A percentile compares a stretch with the other conserved stretches of the same genome.
Conservation (phyloP, 441 rosid species). For the Pelargonium myrrhifolium region DNA sequence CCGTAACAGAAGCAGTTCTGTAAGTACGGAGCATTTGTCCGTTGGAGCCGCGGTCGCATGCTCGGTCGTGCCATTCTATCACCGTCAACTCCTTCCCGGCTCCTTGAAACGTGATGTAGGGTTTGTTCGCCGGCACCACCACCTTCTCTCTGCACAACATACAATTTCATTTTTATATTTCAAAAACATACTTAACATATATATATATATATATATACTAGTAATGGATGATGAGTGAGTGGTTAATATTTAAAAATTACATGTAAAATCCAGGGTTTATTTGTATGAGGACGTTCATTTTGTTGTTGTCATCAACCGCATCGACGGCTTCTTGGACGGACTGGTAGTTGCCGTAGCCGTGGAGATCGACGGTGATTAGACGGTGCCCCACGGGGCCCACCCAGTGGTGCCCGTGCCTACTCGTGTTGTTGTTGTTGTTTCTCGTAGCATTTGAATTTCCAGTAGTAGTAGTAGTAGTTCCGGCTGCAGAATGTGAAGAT, state of each 20-base stretch:
- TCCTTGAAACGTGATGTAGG: constrained; percentile 68
- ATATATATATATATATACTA: no score
- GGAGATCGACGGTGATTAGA: constrained; percentile 32
- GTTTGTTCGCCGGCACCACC: constrained; percentile 45
- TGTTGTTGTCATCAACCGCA: constrained; percentile 44
- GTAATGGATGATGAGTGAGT: no score
- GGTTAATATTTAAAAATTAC: no score
- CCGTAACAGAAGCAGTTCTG: constrained; percentile 46
- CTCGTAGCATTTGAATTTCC: not conserved
- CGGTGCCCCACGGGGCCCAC: not conserved
- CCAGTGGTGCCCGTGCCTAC: not conserved
- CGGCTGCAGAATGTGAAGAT: no score
- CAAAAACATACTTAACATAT: not conserved
- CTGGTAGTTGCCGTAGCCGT: constrained; percentile 58
- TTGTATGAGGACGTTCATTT: constrained; percentile 43
- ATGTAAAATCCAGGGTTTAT: constrained; percentile 65
- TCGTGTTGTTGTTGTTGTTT: not conserved
- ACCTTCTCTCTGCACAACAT: constrained; percentile 31
- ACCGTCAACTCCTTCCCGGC: constrained; percentile 49
- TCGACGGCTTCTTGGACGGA: constrained; percentile 68
- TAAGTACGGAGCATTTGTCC: constrained; percentile 38
- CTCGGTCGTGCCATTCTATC: constrained; percentile 54
- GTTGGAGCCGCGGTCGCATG: constrained; percentile 48
- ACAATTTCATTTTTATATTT: not conserved
- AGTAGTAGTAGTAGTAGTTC: no score